Evolutionary conservation across 371 early-diverging fungal species (phyloP).

Genomic region (Syncephalastrum monosporum): DNA sequence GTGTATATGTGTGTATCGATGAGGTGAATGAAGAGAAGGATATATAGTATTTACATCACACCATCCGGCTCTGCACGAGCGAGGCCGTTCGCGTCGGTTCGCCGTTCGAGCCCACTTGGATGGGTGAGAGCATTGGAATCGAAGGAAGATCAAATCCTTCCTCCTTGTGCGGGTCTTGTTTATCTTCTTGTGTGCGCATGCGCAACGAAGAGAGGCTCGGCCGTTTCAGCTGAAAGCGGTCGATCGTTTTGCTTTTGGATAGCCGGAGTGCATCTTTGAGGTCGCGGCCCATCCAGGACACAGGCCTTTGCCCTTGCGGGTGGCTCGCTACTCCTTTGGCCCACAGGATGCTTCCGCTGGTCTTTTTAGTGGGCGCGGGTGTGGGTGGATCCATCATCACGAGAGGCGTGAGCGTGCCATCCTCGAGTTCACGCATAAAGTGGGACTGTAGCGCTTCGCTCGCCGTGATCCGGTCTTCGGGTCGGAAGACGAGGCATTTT

Average conservation of each 20-base stretch:
- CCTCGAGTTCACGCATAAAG: conserved; percentile 3
- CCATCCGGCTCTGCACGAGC: conserved; percentile 6
- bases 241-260: conserved; percentile 14
- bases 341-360: conserved; percentile 5
- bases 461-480: conserved; percentile 16
- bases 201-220: conserved; percentile 2
- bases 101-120: conserved; percentile 11
- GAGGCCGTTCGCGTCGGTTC: background rate
- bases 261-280: conserved; percentile 9
- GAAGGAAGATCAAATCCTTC: conserved; percentile 13
- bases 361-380: background rate
- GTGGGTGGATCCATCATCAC: background rate
- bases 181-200: conserved; percentile 5
- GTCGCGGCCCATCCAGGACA: conserved; percentile 9
- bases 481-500: conserved; percentile 22
- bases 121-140: conserved; percentile 16
- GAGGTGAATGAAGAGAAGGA: too few relatives aligned
- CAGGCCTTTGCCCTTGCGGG: background rate
- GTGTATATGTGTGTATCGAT: too few relatives aligned
- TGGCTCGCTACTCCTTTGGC: conserved; percentile 3
- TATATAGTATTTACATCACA: background rate
- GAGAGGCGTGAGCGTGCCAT: background rate
- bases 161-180: background rate
- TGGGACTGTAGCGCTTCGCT: conserved; percentile 13
- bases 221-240: conserved; percentile 6